Conservation (phyloP, 148 eudicot species). For the Amaranthus palmeri region DNA sequence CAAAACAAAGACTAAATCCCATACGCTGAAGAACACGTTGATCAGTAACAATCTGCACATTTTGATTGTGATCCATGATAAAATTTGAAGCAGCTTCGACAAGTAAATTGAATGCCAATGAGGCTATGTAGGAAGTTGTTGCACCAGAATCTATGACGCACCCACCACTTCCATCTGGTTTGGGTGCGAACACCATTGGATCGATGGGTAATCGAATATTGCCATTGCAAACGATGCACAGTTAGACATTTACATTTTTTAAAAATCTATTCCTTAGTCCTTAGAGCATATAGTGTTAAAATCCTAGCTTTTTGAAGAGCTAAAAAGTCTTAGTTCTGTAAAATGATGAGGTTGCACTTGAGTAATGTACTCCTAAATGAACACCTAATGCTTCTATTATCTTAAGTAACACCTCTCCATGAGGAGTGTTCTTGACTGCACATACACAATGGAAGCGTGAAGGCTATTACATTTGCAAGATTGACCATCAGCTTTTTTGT, state of each 20-base stretch:
- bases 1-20: background rate
- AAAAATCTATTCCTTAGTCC: background rate
- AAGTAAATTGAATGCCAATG: background rate
- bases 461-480: background rate
- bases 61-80: background rate
- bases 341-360: background rate
- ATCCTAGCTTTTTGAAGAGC: background rate
- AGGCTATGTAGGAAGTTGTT: background rate
- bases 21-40: background rate
- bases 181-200: background rate
- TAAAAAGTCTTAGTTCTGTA: background rate
- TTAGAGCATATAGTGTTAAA: background rate
- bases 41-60: background rate
- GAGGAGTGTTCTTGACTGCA: background rate
- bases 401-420: background rate
- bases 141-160: conserved; percentile 9
- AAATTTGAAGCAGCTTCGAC: background rate
- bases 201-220: background rate
- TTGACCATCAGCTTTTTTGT: background rate
- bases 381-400: no score
- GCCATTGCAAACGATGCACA: background rate
- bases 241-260: background rate
- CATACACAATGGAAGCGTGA: background rate
- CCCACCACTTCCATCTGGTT: conserved; percentile 2
- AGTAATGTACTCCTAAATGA: background rate